A percentile compares a stretch with the other conserved stretches of the same genome.
Evolutionary conservation across 352 stramenopile species (phyloP).

Genomic region (Pythium dissimile): DNA sequence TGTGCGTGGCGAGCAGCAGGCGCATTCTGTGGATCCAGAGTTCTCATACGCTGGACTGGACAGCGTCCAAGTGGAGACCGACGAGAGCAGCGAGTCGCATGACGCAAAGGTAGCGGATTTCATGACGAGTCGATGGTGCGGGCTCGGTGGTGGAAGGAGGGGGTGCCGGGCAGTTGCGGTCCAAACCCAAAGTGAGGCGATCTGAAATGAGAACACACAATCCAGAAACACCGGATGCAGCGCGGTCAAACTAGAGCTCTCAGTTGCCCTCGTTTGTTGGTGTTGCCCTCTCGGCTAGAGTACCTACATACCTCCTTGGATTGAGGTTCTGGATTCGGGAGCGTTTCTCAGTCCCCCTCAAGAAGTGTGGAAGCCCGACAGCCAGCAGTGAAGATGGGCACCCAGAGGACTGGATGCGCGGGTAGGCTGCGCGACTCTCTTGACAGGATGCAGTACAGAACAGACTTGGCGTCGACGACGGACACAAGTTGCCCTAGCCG

Average conservation of each 20-base stretch:
- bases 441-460: too few species aligned
- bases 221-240: too few species aligned
- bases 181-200: too few species aligned
- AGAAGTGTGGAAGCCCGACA: background rate
- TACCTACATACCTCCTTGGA: background rate
- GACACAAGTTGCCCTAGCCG: too few species aligned
- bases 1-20: background rate
- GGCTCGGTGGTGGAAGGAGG: too few species aligned
- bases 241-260: too few species aligned
- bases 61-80: conserved; percentile 1
- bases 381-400: background rate
- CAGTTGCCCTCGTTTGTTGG: background rate
- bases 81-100: conserved; percentile 7
- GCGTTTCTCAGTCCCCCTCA: background rate
- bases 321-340: background rate
- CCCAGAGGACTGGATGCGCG: too few species aligned
- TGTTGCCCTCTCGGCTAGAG: background rate
- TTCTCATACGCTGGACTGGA: background rate
- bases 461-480: too few species aligned
- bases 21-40: background rate
- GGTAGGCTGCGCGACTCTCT: too few species aligned
- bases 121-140: too few species aligned
- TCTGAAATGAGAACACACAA: too few species aligned
- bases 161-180: too few species aligned
- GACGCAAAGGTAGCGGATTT: background rate